phyloP scores from a whole-genome alignment of 768 basidiomycete species.

The Macrolepiota fuliginosa region DNA sequence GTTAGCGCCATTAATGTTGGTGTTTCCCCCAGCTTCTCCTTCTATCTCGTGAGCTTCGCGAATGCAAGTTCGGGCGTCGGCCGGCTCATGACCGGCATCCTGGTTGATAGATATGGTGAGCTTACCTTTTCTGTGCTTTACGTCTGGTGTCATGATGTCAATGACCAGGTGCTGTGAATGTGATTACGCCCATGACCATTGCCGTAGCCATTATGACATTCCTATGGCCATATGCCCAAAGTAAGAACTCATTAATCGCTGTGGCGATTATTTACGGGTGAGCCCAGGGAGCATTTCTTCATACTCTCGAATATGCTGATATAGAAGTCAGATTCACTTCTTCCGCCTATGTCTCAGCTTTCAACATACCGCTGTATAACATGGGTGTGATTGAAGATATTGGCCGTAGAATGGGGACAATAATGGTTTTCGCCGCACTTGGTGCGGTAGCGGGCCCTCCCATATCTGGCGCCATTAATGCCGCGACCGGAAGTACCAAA shows the following conservation, averaged over 20 bases:
- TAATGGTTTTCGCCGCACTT: slow-evolving; percentile 47
- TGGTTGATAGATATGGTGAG: slow-evolving; percentile 51
- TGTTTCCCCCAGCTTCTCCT: slow-evolving; percentile 44
- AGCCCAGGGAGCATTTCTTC: slow-evolving; percentile 13
- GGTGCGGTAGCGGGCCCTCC: slow-evolving; percentile 61
- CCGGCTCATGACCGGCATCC: slow-evolving; percentile 45
- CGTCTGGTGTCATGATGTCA: background rate
- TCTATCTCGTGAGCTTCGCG: slow-evolving; percentile 59
- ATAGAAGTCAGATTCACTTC: slow-evolving; percentile 37
- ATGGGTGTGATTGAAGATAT: slow-evolving; percentile 54
- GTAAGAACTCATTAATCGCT: slow-evolving; percentile 38
- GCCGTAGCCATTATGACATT: slow-evolving; percentile 52
- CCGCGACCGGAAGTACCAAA: slow-evolving; percentile 40
- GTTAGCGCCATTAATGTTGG: slow-evolving; percentile 46
- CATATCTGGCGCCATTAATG: slow-evolving; percentile 58
- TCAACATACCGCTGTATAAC: slow-evolving; percentile 42
- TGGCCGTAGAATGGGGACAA: slow-evolving; percentile 56
- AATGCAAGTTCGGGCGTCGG: slow-evolving; percentile 60
- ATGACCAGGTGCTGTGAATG: slow-evolving; percentile 50
- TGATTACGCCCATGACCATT: slow-evolving; percentile 51
- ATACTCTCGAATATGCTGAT: background rate
- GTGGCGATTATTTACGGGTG: slow-evolving; percentile 60
- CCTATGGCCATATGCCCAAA: slow-evolving; percentile 55
- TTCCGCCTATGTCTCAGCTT: slow-evolving; percentile 47
- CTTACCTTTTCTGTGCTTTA: background rate